Evolutionary conservation across 2,329 filamentous ascomycete genomes (phyloP), one percentile per base, ranked within the genome.

Genomic region (Epichloe scottii): DNA sequence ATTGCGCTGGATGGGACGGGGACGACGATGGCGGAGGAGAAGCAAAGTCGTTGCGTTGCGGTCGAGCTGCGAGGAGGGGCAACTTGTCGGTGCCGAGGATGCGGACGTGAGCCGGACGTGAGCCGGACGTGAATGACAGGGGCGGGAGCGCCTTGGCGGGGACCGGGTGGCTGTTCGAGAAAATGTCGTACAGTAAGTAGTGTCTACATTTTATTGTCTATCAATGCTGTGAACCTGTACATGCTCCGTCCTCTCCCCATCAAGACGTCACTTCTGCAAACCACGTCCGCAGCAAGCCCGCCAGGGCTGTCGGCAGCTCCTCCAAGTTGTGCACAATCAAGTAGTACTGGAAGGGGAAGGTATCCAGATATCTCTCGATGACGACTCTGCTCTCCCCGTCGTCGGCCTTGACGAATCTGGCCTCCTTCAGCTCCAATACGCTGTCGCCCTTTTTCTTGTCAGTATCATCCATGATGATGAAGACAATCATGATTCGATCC

Each of bases 301-400:
- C 87, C 68, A 99, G 68, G 42, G 96, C 90, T 35, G 81, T 83
- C 4, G 94, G 93, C 62, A 99, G 74, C 68, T 98, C 93, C 61
- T 85, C 83, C 46, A 98, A 82, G 70, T 97, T 82, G 57, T 91
- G 83, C 53, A 98, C 93, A 58, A 98, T 88, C 51, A 98, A 71
- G 66, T 97, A 99, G 71, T 96, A 98, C 66, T 86, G 83, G 71
- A 99, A 99, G 0, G 94, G 93, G 68, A 98, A 98, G 7, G 83
- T 85, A 66, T 98, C 94, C 59, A 98, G 78, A 65, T 98, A 98
- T 61, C 87, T 82, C 72, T 89, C 85, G 66, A 94, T 89, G 60
- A 85, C 84, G 51, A 96, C 79, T 61, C 82, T 78, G 54, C 83
- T 70, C 70, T 82, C 70, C 66, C 78, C 68, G 58, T 68, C 74